Evolutionary conservation across 1,284 basidiomycete species (phyloP).

Genomic region (Paramarasmius palmivorus): DNA sequence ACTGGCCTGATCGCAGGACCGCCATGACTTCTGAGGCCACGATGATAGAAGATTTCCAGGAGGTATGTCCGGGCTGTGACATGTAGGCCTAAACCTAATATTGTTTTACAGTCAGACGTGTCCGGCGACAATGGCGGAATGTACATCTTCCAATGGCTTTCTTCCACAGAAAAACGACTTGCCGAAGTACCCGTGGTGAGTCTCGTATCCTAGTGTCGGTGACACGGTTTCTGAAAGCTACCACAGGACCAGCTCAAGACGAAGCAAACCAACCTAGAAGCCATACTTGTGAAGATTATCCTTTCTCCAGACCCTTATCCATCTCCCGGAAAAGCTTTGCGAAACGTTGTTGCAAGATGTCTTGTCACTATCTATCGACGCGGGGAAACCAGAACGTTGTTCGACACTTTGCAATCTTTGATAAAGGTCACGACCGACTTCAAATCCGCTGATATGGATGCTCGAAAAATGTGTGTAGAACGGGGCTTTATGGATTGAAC

Average conservation of each 20-base stretch:
- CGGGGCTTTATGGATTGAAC: background rate
- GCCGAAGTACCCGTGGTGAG: slow-evolving; percentile 50
- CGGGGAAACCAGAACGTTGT: slow-evolving; percentile 83
- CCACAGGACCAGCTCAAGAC: slow-evolving; percentile 66
- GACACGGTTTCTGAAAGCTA: slow-evolving; percentile 10
- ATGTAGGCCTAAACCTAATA: background rate
- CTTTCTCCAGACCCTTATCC: slow-evolving; percentile 65
- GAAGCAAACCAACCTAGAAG: slow-evolving; percentile 61
- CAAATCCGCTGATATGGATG: slow-evolving; percentile 66
- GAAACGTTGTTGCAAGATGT: slow-evolving; percentile 80
- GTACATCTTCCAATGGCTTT: slow-evolving; percentile 83
- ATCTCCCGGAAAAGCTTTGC: slow-evolving; percentile 80
- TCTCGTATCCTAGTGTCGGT: slow-evolving; percentile 13
- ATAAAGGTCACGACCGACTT: slow-evolving; percentile 74
- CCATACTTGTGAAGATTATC: slow-evolving; percentile 63
- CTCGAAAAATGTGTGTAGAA: slow-evolving; percentile 62
- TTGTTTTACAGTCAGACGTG: slow-evolving; percentile 55
- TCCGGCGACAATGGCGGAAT: slow-evolving; percentile 77
- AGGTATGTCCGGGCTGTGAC: background rate
- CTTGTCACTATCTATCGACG: slow-evolving; percentile 77
- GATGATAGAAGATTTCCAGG: background rate
- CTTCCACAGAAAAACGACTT: slow-evolving; percentile 63
- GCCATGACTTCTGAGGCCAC: background rate
- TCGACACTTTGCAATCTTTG: slow-evolving; percentile 84
- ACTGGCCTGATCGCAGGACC: no score